These are phyloP conservation scores for Smittium culicis DNA, from an alignment of 371 early-diverging fungal species.

Conservation along the genomic window DNA sequence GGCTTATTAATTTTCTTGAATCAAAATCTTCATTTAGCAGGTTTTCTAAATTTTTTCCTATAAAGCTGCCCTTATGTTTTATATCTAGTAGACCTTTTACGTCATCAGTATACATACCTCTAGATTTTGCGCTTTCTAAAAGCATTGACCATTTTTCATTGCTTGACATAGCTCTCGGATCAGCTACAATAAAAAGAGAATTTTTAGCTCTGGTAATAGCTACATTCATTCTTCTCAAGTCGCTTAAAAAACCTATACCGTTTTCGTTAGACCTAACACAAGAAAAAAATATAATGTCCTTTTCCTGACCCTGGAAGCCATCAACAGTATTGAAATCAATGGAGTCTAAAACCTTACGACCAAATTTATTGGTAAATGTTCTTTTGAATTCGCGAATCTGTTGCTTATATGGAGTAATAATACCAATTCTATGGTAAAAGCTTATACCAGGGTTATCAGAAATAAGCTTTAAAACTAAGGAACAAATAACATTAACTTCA, in stretches of 20 bases:
- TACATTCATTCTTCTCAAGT: conserved; percentile 85
- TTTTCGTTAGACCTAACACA: conserved; percentile 71
- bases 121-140: not conserved
- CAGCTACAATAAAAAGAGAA: conserved; percentile 75
- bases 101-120: not conserved
- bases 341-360: conserved; percentile 41
- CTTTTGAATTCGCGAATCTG: conserved; percentile 61
- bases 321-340: conserved; percentile 93
- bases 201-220: conserved; percentile 84
- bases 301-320: conserved; percentile 99
- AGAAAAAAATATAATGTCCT: conserved; percentile 88
- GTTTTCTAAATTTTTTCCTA: not conserved
- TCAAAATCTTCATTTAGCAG: not conserved
- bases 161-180: not conserved
- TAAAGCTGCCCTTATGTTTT: not conserved
- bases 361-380: conserved; percentile 47
- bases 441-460: conserved; percentile 38
- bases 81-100: not conserved
- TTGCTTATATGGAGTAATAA: conserved; percentile 87
- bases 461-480: conserved; percentile 49
- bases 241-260: conserved; percentile 85
- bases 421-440: conserved; percentile 62
- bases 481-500: conserved; percentile 63
- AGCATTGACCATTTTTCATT: not conserved
- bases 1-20: not conserved